Evolutionary conservation across 768 basidiomycete species (phyloP).

Genomic region (Calvatia gigantea): DNA sequence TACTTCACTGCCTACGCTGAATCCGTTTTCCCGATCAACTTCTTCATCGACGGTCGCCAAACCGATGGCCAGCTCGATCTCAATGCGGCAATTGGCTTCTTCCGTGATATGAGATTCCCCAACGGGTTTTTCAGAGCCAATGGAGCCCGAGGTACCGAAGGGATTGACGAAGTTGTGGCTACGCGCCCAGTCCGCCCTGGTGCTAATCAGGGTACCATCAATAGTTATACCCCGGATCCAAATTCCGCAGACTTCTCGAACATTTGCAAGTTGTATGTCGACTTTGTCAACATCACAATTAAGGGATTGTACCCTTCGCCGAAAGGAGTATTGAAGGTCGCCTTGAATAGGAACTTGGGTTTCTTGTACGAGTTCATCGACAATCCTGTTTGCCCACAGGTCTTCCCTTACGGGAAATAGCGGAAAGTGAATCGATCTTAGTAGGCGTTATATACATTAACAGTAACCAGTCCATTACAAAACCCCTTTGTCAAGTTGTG

Average conservation of each 20-base stretch:
- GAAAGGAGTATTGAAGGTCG: conserved; percentile 4
- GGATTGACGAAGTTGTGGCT: conserved; percentile 6
- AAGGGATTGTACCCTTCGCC: conserved; percentile 17
- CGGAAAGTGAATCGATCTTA: neutral
- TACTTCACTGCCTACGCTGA: conserved; percentile 19
- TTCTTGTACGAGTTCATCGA: conserved; percentile 1
- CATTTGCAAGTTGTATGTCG: conserved; percentile 15
- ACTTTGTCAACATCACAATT: conserved; percentile 17
- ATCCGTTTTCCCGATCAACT: conserved; percentile 13
- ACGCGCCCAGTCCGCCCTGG: conserved; percentile 15
- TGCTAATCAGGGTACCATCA: conserved; percentile 8
- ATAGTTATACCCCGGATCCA: conserved; percentile 14
- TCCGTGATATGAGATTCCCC: conserved; percentile 15
- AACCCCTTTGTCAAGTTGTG: too few relatives aligned
- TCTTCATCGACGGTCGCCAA: conserved; percentile 19
- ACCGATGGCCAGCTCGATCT: conserved; percentile 12
- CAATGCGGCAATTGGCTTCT: conserved; percentile 16
- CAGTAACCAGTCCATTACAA: neutral
- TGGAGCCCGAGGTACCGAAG: conserved; percentile 1
- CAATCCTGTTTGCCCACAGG: neutral
- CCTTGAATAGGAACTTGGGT: neutral
- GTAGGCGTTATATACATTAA: neutral
- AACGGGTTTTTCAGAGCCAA: conserved; percentile 13
- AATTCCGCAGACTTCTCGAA: conserved; percentile 8
- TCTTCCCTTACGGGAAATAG: conserved; percentile 8